Evolutionary conservation across 176 grass and related monocot genomes (phyloP).

Genomic region (Elymus sibiricus): DNA sequence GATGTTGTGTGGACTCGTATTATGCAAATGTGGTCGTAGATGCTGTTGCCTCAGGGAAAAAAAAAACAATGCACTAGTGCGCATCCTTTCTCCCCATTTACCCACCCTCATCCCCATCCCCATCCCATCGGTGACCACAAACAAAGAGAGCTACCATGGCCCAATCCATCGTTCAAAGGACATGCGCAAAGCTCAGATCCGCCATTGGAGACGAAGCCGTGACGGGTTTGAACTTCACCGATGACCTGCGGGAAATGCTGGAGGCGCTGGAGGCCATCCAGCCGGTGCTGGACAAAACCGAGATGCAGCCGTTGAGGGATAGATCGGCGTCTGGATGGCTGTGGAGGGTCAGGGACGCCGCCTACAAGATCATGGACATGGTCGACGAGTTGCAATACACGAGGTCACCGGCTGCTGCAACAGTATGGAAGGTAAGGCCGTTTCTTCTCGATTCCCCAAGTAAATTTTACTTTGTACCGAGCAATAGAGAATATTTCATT

Average conservation of each 20-base stretch:
- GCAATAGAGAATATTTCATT: too few species aligned
- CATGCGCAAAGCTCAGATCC: not conserved
- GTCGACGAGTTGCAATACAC: not conserved
- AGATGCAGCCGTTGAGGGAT: not conserved
- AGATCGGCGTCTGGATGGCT: too few species aligned
- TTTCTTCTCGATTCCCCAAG: too few species aligned
- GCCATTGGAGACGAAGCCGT: not conserved
- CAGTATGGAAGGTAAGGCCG: not conserved
- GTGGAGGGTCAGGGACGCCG: not conserved
- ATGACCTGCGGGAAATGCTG: not conserved
- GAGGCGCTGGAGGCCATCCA: not conserved
- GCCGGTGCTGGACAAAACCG: not conserved
- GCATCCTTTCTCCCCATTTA: too few species aligned
- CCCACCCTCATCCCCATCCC: too few species aligned
- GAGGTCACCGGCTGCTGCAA: not conserved
- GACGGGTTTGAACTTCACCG: not conserved
- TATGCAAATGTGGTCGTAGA: too few species aligned
- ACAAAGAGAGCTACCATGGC: not conserved
- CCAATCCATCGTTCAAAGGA: not conserved
- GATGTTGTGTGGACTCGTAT: too few species aligned
- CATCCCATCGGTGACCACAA: too few species aligned
- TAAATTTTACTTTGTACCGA: too few species aligned
- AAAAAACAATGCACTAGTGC: too few species aligned
- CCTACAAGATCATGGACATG: not conserved
- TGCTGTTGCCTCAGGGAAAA: too few species aligned